Conservation (phyloP, 352 stramenopile species). For the Globisporangium takayamanum region DNA sequence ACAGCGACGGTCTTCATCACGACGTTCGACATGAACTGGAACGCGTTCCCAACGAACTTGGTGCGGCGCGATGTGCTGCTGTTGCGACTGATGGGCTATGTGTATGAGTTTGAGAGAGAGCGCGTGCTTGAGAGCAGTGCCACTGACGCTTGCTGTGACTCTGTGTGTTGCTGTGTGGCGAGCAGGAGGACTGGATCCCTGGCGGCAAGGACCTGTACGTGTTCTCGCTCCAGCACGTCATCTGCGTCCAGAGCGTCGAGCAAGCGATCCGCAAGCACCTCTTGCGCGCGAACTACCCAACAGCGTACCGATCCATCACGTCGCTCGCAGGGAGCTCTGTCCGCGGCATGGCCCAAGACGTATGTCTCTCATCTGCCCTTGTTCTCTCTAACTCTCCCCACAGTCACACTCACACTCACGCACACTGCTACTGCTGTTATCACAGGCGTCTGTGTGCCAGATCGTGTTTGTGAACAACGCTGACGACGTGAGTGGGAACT, state of each 20-base stretch:
- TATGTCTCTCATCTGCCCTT: constrained; percentile 13
- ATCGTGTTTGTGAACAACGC: constrained; percentile 85
- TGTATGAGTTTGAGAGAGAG: not conserved
- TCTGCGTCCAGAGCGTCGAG: constrained; percentile 58
- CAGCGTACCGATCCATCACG: constrained; percentile 69
- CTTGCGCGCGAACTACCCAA: constrained; percentile 74
- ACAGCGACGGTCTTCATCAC: constrained; percentile 76
- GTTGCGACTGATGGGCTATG: not conserved
- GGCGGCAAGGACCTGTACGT: constrained; percentile 74
- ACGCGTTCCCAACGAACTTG: constrained; percentile 50
- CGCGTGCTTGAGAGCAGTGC: not conserved
- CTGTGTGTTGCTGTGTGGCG: not conserved
- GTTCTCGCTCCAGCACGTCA: constrained; percentile 73
- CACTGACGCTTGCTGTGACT: not conserved
- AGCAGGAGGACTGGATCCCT: constrained; percentile 66
- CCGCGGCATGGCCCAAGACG: constrained; percentile 54
- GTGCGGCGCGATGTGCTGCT: constrained; percentile 12
- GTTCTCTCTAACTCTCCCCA: not conserved
- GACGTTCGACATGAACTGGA: constrained; percentile 81
- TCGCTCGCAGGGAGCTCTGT: constrained; percentile 64
- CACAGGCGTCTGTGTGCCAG: constrained; percentile 66
- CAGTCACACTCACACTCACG: not conserved
- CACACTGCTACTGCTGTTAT: not conserved
- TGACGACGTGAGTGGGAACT: constrained; percentile 75
- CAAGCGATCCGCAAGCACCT: constrained; percentile 64